Conservation (phyloP, 2,329 filamentous ascomycete species). For the Aspergillus candidus region DNA sequence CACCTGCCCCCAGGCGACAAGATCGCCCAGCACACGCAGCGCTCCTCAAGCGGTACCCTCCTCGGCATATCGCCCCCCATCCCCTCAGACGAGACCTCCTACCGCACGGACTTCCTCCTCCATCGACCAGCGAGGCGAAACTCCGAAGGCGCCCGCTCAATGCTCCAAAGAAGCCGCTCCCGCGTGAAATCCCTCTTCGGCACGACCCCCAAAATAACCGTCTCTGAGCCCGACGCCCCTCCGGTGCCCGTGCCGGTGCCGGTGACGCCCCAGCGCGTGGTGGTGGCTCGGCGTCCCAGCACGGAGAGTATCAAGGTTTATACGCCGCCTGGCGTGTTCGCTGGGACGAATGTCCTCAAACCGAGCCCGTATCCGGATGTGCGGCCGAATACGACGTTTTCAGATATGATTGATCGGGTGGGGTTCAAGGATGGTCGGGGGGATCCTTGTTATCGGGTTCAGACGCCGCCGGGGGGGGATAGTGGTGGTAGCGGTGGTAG, state of each 20-base stretch:
- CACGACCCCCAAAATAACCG: slow-evolving; percentile 12
- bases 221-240: slow-evolving; percentile 16
- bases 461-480: slow-evolving; percentile 12
- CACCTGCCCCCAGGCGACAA: slow-evolving; percentile 17
- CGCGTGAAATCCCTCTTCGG: slow-evolving; percentile 35
- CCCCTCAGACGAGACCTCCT: slow-evolving; percentile 36
- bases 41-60: slow-evolving; percentile 27
- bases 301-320: slow-evolving; percentile 45
- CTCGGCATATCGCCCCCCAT: slow-evolving; percentile 41
- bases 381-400: slow-evolving; percentile 32
- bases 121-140: slow-evolving; percentile 19
- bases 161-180: slow-evolving; percentile 30
- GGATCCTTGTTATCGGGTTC: slow-evolving; percentile 25
- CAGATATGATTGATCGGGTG: slow-evolving; percentile 33
- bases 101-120: slow-evolving; percentile 41
- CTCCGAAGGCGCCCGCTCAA: slow-evolving; percentile 24
- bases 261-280: slow-evolving; percentile 20
- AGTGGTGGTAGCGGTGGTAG: too few species aligned
- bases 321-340: slow-evolving; percentile 35
- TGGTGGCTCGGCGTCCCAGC: slow-evolving; percentile 26
- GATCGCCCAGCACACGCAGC: slow-evolving; percentile 23
- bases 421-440: slow-evolving; percentile 27
- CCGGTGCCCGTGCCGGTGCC: slow-evolving; percentile 15
- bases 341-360: slow-evolving; percentile 19
- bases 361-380: slow-evolving; percentile 22